Evolutionary conservation across 805 yeast genomes (phyloP).

Genomic region (Nematodospora valgi): DNA sequence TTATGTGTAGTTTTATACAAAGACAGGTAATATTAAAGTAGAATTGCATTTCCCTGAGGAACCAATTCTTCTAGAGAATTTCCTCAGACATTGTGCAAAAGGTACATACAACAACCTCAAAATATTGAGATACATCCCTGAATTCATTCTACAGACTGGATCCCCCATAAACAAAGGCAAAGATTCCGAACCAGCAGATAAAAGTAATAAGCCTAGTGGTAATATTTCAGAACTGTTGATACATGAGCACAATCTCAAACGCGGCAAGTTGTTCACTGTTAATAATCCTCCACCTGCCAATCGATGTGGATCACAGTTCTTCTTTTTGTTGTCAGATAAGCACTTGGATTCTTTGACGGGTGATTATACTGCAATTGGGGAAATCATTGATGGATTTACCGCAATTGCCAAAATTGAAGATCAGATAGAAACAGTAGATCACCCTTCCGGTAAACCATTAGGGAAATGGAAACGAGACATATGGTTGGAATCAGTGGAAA

Average conservation of each 20-base stretch:
- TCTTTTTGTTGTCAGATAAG: slow-evolving; percentile 13
- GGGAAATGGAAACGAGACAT: slow-evolving; percentile 5
- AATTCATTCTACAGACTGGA: too few species aligned
- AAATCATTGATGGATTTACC: slow-evolving; percentile 16
- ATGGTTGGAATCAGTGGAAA: slow-evolving; percentile 4
- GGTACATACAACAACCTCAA: too few species aligned
- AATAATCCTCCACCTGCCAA: slow-evolving; percentile 9
- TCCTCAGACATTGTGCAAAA: too few species aligned
- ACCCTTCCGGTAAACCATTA: background rate
- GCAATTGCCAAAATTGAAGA: slow-evolving; percentile 12
- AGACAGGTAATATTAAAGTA: too few species aligned
- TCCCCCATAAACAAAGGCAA: too few species aligned
- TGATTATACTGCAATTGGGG: slow-evolving; percentile 15
- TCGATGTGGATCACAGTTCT: slow-evolving; percentile 19
- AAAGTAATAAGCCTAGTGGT: too few species aligned
- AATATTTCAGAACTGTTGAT: background rate
- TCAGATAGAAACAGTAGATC: slow-evolving; percentile 1
- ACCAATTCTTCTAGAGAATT: too few species aligned
- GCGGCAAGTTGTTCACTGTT: slow-evolving; percentile 16
- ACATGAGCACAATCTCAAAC: too few species aligned
- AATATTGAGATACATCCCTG: too few species aligned
- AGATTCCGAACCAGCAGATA: too few species aligned
- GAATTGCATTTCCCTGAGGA: too few species aligned
- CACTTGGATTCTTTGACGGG: slow-evolving; percentile 10
- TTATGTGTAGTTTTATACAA: too few species aligned